Evolutionary conservation across 495 filamentous ascomycete species (phyloP), one percentile per base, ranked within the genome.

Genomic region (Cryomyces antarcticus): DNA sequence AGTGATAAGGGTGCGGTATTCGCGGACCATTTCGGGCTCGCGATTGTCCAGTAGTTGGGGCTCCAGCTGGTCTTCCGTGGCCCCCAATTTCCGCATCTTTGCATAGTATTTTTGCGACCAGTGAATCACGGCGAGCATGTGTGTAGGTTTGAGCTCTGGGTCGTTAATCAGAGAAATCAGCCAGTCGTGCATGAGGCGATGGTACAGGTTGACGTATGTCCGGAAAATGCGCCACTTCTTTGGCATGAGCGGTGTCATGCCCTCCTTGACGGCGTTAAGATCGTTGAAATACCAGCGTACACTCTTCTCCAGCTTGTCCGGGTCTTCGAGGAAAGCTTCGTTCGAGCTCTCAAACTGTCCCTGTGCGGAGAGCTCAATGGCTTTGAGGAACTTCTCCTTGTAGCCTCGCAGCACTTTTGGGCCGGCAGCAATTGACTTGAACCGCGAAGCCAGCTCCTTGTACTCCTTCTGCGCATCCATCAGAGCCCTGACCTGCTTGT

Each of bases 261-360:
- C 87, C 40, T 86, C 66, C 63, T 84, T 78, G 44, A 94, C 87
- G 0, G 82, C 80, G 56, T 82, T 87, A 1, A 99, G 72, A 54
- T 99, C 88, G 59, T 94, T 93, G 69, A 96, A 99, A 61, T 76
- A 96, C 89, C 92, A 99, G 45, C 73, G 73, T 59, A 94, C 66
- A 49, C 67, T 73, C 63, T 94, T 89, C 38, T 88, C 81, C 36
- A 99, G 63, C 49, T 63, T 71, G n/a, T 80, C 72, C 0, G 92
- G 80, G 51, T 95, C 82, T 9, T 70, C 77, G 31, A 85, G 55
- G 56, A 99, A 96, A 30, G 74, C 67, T 37, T 80, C 69, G 46
- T 78, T 76, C 37, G 71, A 72, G 41, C 71, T 68, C n/a, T 75
- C 72, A 38, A 96, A 83, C 49, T 89, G 77, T 9, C 12, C 12